These are phyloP conservation scores for Hamamelis virginiana DNA, from an alignment of 164 flowering plant species.

Conservation along the genomic window DNA sequence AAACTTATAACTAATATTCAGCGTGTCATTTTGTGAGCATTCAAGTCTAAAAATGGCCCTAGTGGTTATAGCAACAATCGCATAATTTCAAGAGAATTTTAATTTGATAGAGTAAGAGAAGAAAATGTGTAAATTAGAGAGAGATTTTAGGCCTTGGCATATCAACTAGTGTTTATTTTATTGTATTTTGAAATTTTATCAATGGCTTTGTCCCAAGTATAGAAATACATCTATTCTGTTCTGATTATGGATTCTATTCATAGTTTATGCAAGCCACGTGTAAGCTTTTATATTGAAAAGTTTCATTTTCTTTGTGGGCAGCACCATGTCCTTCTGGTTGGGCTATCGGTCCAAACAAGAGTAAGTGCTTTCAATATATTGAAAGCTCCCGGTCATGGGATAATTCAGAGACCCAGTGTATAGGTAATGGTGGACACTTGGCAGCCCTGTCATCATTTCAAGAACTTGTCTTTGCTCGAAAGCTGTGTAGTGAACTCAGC, in stretches of 20 bases:
- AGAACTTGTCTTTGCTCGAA: slow-evolving; percentile 53
- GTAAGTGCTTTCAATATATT: slow-evolving; percentile 47
- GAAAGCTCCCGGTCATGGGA: slow-evolving; percentile 52
- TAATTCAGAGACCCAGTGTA: slow-evolving; percentile 55
- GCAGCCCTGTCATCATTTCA: slow-evolving; percentile 55
- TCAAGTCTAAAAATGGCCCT: no score
- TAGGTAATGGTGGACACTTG: slow-evolving; percentile 51
- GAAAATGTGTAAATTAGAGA: neutral
- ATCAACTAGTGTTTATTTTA: no score
- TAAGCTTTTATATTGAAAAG: neutral
- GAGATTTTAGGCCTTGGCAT: neutral
- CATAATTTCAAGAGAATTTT: neutral
- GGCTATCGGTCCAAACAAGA: slow-evolving; percentile 44
- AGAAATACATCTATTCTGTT: neutral
- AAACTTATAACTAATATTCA: no score
- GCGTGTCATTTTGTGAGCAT: no score
- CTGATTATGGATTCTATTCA: neutral
- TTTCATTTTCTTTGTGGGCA: slow-evolving; percentile 21
- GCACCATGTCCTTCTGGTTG: slow-evolving; percentile 69
- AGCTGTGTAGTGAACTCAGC: slow-evolving; percentile 40
- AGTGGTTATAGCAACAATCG: no score
- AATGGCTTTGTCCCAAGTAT: neutral
- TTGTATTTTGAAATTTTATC: neutral
- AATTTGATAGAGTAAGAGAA: neutral
- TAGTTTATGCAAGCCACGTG: neutral